phyloP scores from a whole-genome alignment of 345 rosid genomes.

The Schrenkiella parvula region DNA sequence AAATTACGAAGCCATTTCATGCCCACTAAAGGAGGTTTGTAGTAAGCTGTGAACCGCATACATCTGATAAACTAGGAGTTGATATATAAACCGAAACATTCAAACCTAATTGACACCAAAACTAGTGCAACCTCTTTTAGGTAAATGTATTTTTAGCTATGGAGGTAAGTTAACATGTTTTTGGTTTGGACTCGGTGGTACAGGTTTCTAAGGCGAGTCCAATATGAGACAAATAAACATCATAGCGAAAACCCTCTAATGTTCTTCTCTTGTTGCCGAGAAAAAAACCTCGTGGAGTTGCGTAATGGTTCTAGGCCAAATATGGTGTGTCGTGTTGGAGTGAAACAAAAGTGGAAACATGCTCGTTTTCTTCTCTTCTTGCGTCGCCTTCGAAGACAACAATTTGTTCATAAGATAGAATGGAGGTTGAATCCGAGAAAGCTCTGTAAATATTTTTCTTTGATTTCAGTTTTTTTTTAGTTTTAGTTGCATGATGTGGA shows the following conservation, averaged over 20 bases:
- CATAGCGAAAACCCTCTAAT: neutral
- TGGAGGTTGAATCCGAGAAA: constrained; percentile 8
- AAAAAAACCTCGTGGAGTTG: neutral
- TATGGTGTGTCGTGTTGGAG: constrained; percentile 1
- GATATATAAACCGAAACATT: neutral
- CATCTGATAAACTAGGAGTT: too few species aligned
- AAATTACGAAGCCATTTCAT: neutral
- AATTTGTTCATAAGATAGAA: constrained; percentile 26
- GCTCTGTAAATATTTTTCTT: constrained; percentile 24
- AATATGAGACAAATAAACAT: constrained; percentile 12
- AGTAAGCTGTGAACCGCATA: neutral
- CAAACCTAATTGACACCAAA: neutral
- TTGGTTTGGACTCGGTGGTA: constrained; percentile 1
- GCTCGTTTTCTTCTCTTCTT: constrained; percentile 2
- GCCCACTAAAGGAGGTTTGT: neutral
- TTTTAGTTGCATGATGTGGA: constrained; percentile 3
- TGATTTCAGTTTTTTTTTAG: neutral
- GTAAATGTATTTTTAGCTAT: too few species aligned
- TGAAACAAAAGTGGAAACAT: constrained; percentile 10
- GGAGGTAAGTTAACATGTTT: neutral
- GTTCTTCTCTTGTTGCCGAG: neutral
- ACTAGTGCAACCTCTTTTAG: too few species aligned
- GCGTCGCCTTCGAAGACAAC: constrained; percentile 12
- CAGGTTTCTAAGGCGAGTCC: constrained; percentile 39
- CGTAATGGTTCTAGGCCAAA: neutral